Conservation (phyloP, 306 rosid species). For the Pueraria montana region DNA sequence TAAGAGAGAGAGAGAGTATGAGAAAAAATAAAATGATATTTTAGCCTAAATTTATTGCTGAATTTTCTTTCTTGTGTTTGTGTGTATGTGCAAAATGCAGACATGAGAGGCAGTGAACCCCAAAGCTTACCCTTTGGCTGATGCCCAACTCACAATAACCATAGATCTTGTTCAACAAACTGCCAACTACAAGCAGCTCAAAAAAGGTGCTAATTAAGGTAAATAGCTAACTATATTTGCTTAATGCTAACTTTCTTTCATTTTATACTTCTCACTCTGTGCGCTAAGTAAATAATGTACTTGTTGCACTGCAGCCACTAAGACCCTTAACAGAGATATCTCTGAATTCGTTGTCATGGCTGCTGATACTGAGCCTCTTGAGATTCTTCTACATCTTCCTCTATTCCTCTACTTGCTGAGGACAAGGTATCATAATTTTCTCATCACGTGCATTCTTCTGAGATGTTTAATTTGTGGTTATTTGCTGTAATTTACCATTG, state of each 20-base stretch:
- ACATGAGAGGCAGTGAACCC: conserved; percentile 87
- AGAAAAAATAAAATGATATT: too few species aligned
- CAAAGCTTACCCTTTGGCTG: conserved; percentile 90
- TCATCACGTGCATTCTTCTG: too few species aligned
- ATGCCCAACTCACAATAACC: conserved; percentile 79
- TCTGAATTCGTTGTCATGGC: conserved; percentile 95
- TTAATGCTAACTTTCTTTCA: background rate
- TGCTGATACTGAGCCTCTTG: conserved; percentile 88
- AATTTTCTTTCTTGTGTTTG: background rate
- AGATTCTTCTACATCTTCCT: conserved; percentile 94
- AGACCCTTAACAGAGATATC: conserved; percentile 88
- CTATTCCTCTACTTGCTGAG: conserved; percentile 84
- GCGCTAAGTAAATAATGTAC: background rate
- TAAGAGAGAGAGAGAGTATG: too few species aligned
- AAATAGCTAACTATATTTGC: background rate
- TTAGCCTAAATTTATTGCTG: background rate
- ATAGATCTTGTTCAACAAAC: conserved; percentile 96
- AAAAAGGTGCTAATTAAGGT: conserved; percentile 98
- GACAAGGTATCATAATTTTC: conserved; percentile 68
- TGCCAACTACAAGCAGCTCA: conserved; percentile 89
- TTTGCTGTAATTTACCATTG: too few species aligned
- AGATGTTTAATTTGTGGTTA: background rate
- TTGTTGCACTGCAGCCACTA: conserved; percentile 69
- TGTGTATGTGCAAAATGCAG: conserved; percentile 50
- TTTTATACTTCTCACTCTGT: background rate